phyloP scores from a whole-genome alignment of 371 early-diverging fungal species.

The Chytridium lagenaria region DNA sequence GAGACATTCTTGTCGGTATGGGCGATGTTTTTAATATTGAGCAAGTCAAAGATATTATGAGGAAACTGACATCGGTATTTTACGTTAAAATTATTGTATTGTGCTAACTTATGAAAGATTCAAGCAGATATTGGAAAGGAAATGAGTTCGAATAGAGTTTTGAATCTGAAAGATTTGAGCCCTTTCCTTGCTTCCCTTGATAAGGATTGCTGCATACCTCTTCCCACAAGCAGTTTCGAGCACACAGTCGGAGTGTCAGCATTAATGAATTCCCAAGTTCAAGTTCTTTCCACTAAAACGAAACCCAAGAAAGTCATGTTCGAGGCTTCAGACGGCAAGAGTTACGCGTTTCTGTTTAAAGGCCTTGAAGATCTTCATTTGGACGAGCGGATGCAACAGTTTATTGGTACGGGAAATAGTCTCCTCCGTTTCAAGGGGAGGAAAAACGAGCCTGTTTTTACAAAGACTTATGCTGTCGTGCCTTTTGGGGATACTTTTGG shows the following conservation, averaged over 20 bases:
- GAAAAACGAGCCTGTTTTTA: slow-evolving; percentile 58
- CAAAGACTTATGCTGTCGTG: slow-evolving; percentile 90
- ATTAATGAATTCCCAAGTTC: slow-evolving; percentile 61
- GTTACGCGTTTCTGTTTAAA: slow-evolving; percentile 84
- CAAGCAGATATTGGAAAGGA: slow-evolving; percentile 48
- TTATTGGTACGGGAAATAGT: slow-evolving; percentile 71
- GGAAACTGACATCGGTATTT: neutral
- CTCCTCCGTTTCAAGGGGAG: slow-evolving; percentile 54
- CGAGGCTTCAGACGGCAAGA: slow-evolving; percentile 74
- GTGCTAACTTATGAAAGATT: slow-evolving; percentile 4
- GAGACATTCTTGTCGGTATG: slow-evolving; percentile 57
- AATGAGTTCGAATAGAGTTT: slow-evolving; percentile 61
- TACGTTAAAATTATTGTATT: neutral
- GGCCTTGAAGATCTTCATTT: slow-evolving; percentile 91
- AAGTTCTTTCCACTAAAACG: slow-evolving; percentile 82
- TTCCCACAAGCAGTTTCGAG: no score
- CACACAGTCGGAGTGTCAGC: no score
- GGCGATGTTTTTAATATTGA: slow-evolving; percentile 61
- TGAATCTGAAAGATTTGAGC: slow-evolving; percentile 67
- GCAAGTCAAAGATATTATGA: slow-evolving; percentile 32
- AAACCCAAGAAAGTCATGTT: slow-evolving; percentile 88
- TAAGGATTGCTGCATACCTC: no score
- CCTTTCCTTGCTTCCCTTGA: slow-evolving; percentile 64
- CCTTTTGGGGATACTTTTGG: slow-evolving; percentile 94
- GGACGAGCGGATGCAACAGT: slow-evolving; percentile 91